Evolutionary conservation across 2,329 filamentous ascomycete species (phyloP).

Genomic region (Epichloe scottii): DNA sequence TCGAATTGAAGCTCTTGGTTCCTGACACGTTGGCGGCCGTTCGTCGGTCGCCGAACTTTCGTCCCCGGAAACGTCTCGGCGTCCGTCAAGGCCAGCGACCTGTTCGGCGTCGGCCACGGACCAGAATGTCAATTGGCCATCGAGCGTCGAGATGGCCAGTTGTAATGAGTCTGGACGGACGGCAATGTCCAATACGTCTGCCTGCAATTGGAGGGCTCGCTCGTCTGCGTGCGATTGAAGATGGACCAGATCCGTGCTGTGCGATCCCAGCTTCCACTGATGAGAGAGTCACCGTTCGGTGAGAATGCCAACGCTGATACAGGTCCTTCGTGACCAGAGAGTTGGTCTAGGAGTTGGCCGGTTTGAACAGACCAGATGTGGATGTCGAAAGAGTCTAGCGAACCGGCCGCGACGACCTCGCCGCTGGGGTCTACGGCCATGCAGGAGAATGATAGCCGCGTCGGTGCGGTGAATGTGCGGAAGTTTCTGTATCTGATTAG

Average conservation of each 20-base stretch:
- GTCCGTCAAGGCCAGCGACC: conserved; percentile 73
- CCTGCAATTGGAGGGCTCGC: conserved; percentile 87
- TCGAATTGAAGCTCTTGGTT: conserved; percentile 79
- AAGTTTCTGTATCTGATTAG: conserved; percentile 94
- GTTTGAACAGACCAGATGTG: conserved; percentile 99
- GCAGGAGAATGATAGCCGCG: conserved; percentile 81
- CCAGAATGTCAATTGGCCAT: conserved; percentile 94
- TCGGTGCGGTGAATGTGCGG: conserved; percentile 89
- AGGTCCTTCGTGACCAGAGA: conserved; percentile 88
- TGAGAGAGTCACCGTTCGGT: conserved; percentile 68
- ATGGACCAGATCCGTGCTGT: conserved; percentile 95
- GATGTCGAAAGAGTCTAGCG: conserved; percentile 90
- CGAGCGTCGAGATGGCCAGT: conserved; percentile 80
- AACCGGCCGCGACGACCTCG: conserved; percentile 90
- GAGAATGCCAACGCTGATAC: conserved; percentile 82
- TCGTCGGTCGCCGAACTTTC: conserved; percentile 74
- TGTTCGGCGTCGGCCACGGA: conserved; percentile 79
- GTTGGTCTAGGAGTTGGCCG: conserved; percentile 80
- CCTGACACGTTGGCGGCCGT: conserved; percentile 84
- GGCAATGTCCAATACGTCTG: conserved; percentile 77
- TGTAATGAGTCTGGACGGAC: conserved; percentile 86
- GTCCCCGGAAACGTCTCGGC: conserved; percentile 88
- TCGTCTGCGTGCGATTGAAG: conserved; percentile 86
- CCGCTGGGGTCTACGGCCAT: conserved; percentile 95
- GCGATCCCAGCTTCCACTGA: conserved; percentile 93